Conservation (phyloP, 305 asterid species). For the Lippia alba region DNA sequence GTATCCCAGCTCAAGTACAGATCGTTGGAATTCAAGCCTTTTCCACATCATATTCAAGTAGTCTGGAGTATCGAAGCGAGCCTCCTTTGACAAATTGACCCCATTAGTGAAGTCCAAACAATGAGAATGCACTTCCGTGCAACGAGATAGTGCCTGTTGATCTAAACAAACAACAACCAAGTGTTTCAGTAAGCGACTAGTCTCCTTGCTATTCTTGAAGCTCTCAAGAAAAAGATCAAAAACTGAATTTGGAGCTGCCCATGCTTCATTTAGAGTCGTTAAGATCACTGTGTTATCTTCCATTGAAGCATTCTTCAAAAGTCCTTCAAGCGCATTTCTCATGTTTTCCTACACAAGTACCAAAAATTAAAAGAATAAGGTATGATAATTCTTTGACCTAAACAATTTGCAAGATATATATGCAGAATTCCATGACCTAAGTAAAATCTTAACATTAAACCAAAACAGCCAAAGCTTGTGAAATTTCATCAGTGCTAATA, state of each 20-base stretch:
- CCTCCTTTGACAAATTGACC: constrained; percentile 54
- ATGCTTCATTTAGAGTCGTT: constrained; percentile 60
- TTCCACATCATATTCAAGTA: constrained; percentile 66
- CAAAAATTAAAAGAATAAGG: constrained; percentile 24
- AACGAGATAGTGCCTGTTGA: constrained; percentile 52
- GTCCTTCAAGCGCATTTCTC: constrained; percentile 47
- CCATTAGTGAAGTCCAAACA: constrained; percentile 56
- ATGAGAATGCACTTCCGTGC: constrained; percentile 47
- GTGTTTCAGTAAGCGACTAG: constrained; percentile 50
- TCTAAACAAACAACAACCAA: constrained; percentile 55
- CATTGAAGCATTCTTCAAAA: constrained; percentile 53
- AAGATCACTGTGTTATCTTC: constrained; percentile 54
- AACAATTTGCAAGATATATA: neutral
- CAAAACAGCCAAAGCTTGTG: neutral
- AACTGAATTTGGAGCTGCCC: constrained; percentile 57
- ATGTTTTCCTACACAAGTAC: constrained; percentile 48
- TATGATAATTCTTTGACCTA: constrained; percentile 10
- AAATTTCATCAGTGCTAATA: too few relatives aligned
- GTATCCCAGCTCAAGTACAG: constrained; percentile 63
- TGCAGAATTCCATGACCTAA: neutral
- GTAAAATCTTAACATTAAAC: neutral
- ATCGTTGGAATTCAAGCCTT: constrained; percentile 55
- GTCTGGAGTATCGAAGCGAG: constrained; percentile 56
- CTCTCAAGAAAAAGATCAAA: constrained; percentile 60
- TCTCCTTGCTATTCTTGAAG: constrained; percentile 50